Evolutionary conservation across 2,329 filamentous ascomycete genomes (phyloP), one percentile per base, ranked within the genome.

Genomic region (Lasiodiplodia citricola): DNA sequence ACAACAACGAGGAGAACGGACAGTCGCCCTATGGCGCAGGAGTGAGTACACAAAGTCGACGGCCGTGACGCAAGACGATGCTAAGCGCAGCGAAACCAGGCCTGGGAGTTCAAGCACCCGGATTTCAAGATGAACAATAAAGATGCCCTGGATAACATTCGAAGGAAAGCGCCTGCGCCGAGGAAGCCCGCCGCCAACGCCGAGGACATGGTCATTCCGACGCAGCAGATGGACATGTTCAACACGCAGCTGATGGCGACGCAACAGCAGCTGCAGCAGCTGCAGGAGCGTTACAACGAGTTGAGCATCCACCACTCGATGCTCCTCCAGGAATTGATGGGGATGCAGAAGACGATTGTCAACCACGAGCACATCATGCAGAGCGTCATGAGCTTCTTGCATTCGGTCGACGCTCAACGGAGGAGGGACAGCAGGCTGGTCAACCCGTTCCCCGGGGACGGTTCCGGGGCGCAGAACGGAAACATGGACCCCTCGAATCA

Each of bases 81-180:
- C 31, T 58, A 57, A 60, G 44, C 44, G 44, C 23, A 16, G 21
- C 31, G 35, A 38, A 23, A 28, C 13, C 75, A 96, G 92, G 89
- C 91, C 14, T 97, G 93, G 93, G 96, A 99, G 78, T 99, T 99
- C 79, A 97, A 96, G 78, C 96, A 99, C 76, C 95, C 95, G 14
- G 94, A 97, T 75, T 99, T 99, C 83, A 92, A 94, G 74, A 91
- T 92, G 72, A 95, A 97, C 81, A 96, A 95, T 81, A 97, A 97
- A 80, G 94, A 97, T 77, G 96, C 94, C 56, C 86, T 99, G 58
- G 96, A 99, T 76, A 98, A 97, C 74, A 99, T 99, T 76, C 90
- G 94, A 75, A 88, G 96, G 74, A 99, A 99, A 82, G 95, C 96
- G 2, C 96, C 96, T 0, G 94, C 95, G 1, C 92, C 95, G 3